Base-by-base conservation (phyloP, 306 rosid species). In the Glycine soja region DNA sequence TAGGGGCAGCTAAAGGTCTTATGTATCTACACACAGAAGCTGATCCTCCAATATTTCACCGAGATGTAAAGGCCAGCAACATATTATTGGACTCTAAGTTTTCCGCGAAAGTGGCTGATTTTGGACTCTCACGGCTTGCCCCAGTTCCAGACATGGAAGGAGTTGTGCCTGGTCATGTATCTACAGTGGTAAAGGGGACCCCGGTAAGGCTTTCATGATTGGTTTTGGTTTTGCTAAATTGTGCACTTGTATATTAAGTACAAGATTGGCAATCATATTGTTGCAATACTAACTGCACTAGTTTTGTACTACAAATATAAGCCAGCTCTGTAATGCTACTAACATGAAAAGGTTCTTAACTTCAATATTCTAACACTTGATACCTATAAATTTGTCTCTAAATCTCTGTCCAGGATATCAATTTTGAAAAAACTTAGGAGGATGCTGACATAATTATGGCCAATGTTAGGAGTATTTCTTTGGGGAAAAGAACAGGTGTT, bases 51-150 rank as follows among this genome's bases (percentile, higher is more conserved):
- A 88, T 96, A 88, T 96, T 93, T 78, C 99, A 96, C 81, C 87
- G 99, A 70, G 99, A 96, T 77, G 88, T 96, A 66, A 96, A 96
- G 97, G 92, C 98, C 71, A 96, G 89, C 89, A 96, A 96, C 79
- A 96, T 96, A 79, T 73, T 96, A 77, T 86, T 96, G 90, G 99
- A 93, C 80, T 72, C 92, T 2, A 96, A 86, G 77, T 80, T 87
- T 7, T 56, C 63, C 0, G 93, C 97, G 12, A 96, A 96, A 85
- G 98, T 96, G 83, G 93, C 98, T 77, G 99, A 96, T 90, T 96
- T 96, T 74, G 99, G 99, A 87, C 98, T 96, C 72, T 96, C 99
- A 0, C 90, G 97, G 51, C 98, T 93, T 72, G 99, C 99, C n/a
- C 99, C 98, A 4, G 88, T 90, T 83, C 93, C 98, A 32, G 90